Base-by-base conservation (phyloP, 495 filamentous ascomycete genomes). In the Aspergillus mulundensis region DNA sequence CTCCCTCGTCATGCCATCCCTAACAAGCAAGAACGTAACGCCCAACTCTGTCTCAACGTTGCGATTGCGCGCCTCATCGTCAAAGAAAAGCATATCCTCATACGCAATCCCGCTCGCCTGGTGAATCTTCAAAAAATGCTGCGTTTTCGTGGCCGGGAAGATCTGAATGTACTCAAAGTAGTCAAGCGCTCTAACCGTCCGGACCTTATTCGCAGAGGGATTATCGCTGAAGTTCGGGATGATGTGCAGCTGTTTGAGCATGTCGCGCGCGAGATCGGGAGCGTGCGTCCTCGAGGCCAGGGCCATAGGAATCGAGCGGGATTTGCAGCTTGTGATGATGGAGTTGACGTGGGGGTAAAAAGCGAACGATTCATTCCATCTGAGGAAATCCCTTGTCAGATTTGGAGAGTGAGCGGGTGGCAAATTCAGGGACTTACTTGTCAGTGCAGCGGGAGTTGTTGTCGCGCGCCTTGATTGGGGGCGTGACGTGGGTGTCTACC, bases 21-120 rank as follows among this genome's bases (percentile, higher is more conserved):
- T 67, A 5, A 98, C 87, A 59, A 95, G 66, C 65, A 82, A 83
- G 77, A 95, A 95, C 7, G 85, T 86, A 23, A 97, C 88, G 1
- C 91, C 91, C 49, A 96, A 59, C 56, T 80, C 71, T 49, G 77
- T 84, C 74, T 93, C 88, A 0, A 96, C 93, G 69, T 95, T 89
- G 36, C 79, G 73, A 68, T 98, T 98, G 56, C 93, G 75, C 43
- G 78, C 71, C 81, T 98, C 93, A 59, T 98, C 93, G 61, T 98
- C 93, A 64, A 97, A 98, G 62, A 98, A 98, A 56, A 98, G 65
- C 89, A 97, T 96, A 43, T 97, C 89, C 41, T 83, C 78, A 64
- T 84, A 95, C 10, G 57, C 61, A 11, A 81, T 52, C 44, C 84
- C 83, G 21, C 84, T 89, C 20, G 80, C 71, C 70, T 86, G 81